phyloP scores from a whole-genome alignment of 176 grass and related monocot genomes.

The Secale cereale region DNA sequence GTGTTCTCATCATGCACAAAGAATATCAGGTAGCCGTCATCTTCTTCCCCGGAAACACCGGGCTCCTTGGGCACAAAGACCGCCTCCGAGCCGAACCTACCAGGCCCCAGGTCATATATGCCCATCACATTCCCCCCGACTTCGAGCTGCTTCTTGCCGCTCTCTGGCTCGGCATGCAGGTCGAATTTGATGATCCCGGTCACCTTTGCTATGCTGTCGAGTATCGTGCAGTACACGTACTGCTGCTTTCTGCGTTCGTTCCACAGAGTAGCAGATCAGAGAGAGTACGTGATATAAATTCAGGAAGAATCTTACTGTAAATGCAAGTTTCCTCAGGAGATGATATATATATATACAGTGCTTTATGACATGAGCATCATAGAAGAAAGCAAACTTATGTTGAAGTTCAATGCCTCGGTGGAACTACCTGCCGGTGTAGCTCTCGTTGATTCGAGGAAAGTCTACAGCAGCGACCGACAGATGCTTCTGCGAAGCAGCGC shows the following conservation, averaged over 20 bases:
- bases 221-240: slow-evolving; percentile 72
- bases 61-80: slow-evolving; percentile 76
- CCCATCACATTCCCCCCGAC: slow-evolving; percentile 72
- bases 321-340: not conserved
- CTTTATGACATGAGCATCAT: not conserved
- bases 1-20: slow-evolving; percentile 94
- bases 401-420: not conserved
- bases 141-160: slow-evolving; percentile 65
- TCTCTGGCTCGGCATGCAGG: slow-evolving; percentile 56
- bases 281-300: not conserved
- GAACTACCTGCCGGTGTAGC: slow-evolving; percentile 68
- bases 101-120: slow-evolving; percentile 69
- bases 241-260: slow-evolving; percentile 58
- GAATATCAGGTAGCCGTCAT: slow-evolving; percentile 85
- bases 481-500: slow-evolving; percentile 78
- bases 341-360: not conserved
- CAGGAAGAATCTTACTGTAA: not conserved
- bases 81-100: slow-evolving; percentile 82
- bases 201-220: slow-evolving; percentile 76
- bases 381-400: not conserved
- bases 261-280: not conserved
- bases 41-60: slow-evolving; percentile 68
- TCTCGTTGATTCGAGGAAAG: slow-evolving; percentile 92
- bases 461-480: slow-evolving; percentile 82
- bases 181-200: slow-evolving; percentile 86